Conservation (phyloP, 2,329 filamentous ascomycete genomes). For the Alternaria infectoria region DNA sequence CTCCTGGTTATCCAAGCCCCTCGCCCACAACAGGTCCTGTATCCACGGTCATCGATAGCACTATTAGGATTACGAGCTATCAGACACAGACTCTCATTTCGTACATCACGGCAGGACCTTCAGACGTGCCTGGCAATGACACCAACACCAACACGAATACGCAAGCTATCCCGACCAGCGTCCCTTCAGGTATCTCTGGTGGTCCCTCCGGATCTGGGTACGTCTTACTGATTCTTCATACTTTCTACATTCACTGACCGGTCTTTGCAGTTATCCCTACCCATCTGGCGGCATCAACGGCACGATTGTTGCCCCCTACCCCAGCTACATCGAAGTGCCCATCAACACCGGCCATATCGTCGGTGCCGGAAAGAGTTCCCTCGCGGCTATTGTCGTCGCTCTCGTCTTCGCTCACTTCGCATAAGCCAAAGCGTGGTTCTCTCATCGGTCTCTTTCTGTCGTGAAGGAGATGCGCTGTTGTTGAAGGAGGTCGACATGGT, state of each 20-base stretch:
- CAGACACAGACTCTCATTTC: conserved; percentile 30
- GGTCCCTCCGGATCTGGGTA: conserved; percentile 36
- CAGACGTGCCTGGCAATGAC: conserved; percentile 9
- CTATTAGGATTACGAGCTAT: conserved; percentile 35
- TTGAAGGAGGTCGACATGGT: conserved; percentile 17
- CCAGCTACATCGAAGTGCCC: conserved; percentile 30
- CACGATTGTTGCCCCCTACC: conserved; percentile 30
- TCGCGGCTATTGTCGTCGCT: conserved; percentile 35
- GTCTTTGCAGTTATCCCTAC: conserved; percentile 18
- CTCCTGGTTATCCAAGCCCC: conserved; percentile 15
- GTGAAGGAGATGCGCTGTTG: conserved; percentile 16
- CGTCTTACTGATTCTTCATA: conserved; percentile 1
- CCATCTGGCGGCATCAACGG: conserved; percentile 28
- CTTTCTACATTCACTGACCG: conserved; percentile 8
- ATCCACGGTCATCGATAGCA: conserved; percentile 22
- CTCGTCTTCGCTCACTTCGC: conserved; percentile 36
- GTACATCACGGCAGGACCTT: conserved; percentile 20
- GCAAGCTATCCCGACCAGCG: conserved; percentile 26
- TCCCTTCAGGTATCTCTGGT: conserved; percentile 22
- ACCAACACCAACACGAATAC: conserved; percentile 23
- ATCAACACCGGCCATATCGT: conserved; percentile 32
- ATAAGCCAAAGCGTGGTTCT: conserved; percentile 14
- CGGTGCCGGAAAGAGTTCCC: conserved; percentile 29
- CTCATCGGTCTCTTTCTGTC: conserved; percentile 7
- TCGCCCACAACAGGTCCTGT: conserved; percentile 6